A percentile compares a stretch with the other conserved stretches of the same genome.
These are phyloP conservation scores for Chytriomyces confervae DNA, from an alignment of 192 early-diverging fungal species.

Conservation along the genomic window DNA sequence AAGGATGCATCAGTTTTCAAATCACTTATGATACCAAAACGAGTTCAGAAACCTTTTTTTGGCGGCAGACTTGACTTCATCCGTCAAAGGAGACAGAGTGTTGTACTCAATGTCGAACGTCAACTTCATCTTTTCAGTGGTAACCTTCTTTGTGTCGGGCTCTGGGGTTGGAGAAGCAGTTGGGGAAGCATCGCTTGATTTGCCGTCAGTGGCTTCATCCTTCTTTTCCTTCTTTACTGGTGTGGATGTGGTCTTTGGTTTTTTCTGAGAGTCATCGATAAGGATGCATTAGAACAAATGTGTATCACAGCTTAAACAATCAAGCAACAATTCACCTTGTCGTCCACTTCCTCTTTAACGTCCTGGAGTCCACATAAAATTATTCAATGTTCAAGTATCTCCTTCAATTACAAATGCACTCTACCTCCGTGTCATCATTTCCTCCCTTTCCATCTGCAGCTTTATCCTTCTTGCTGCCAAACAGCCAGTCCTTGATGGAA, in stretches of 20 bases:
- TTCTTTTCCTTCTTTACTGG: slow-evolving; percentile 19
- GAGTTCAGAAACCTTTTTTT: slow-evolving; percentile 39
- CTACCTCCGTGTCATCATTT: slow-evolving; percentile 32
- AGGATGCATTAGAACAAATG: not conserved
- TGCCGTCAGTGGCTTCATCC: slow-evolving; percentile 14
- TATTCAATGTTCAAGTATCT: not conserved
- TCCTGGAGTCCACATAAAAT: not conserved
- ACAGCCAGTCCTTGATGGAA: slow-evolving; percentile 45
- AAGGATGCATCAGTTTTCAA: not conserved
- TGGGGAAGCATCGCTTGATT: slow-evolving; percentile 22
- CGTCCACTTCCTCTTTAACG: not conserved
- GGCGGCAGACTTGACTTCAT: slow-evolving; percentile 40
- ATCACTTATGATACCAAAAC: not conserved
- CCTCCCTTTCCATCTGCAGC: slow-evolving; percentile 53
- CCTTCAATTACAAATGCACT: not conserved
- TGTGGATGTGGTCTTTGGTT: slow-evolving; percentile 2
- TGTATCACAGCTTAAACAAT: no score
- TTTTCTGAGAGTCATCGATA: no score
- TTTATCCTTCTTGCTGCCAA: slow-evolving; percentile 51
- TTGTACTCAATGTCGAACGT: slow-evolving; percentile 60
- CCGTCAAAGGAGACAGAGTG: slow-evolving; percentile 60
- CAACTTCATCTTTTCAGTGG: slow-evolving; percentile 63
- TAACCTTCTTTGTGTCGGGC: slow-evolving; percentile 48
- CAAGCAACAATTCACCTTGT: not conserved
- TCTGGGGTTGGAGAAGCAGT: slow-evolving; percentile 16